phyloP scores from a whole-genome alignment of 305 asterid genomes.

The Solanum hybrid region DNA sequence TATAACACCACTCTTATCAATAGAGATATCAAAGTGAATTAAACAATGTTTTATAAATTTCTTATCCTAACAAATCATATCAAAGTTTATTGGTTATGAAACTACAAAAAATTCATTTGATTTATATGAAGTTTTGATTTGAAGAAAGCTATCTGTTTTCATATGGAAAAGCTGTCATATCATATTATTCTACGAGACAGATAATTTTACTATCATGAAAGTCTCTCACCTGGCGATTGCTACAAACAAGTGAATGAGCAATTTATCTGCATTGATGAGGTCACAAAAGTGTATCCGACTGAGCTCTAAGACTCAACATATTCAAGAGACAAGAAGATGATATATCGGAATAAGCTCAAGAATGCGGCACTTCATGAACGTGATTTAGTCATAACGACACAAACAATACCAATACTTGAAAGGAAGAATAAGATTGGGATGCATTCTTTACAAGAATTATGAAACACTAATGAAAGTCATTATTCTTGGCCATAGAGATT shows the following conservation, averaged over 20 bases:
- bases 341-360: neutral
- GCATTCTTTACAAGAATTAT: neutral
- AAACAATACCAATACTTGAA: neutral
- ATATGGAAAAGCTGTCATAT: neutral
- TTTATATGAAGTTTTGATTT: neutral
- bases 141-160: neutral
- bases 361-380: neutral
- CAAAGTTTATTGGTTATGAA: neutral
- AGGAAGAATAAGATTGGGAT: neutral
- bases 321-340: neutral
- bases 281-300: neutral
- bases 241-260: neutral
- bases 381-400: neutral
- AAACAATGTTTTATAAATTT: too few species aligned
- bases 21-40: neutral
- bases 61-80: neutral
- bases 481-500: neutral
- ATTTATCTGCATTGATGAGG: neutral
- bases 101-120: neutral
- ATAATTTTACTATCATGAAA: neutral
- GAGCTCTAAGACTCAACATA: neutral
- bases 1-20: neutral
- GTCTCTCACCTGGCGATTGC: neutral
- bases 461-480: neutral
- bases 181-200: neutral